These are phyloP conservation scores for Scedosporium dehoogii DNA, from an alignment of 2,329 filamentous ascomycete species.

Conservation along the genomic window DNA sequence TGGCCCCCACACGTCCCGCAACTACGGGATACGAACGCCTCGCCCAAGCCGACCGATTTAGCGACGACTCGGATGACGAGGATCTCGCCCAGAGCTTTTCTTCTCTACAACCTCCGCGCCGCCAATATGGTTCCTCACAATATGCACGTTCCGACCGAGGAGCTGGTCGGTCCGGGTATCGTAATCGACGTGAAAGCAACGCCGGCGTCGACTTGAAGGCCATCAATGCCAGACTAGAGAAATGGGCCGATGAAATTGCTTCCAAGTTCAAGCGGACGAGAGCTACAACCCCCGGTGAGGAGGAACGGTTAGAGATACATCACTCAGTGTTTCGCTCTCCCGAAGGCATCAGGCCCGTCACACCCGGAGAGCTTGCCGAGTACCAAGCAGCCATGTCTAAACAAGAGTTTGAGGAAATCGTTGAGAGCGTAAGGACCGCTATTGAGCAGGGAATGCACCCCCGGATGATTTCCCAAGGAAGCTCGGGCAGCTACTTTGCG, in stretches of 20 bases:
- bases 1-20: slow-evolving; percentile 59
- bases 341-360: slow-evolving; percentile 73
- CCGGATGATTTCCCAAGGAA: slow-evolving; percentile 92
- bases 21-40: slow-evolving; percentile 80
- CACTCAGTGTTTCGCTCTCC: slow-evolving; percentile 94
- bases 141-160: slow-evolving; percentile 32
- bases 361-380: slow-evolving; percentile 61
- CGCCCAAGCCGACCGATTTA: slow-evolving; percentile 68
- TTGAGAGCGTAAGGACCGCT: slow-evolving; percentile 81
- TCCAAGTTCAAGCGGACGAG: slow-evolving; percentile 87
- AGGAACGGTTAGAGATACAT: slow-evolving; percentile 78
- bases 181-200: slow-evolving; percentile 49
- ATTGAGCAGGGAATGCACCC: slow-evolving; percentile 89
- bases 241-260: slow-evolving; percentile 97
- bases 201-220: slow-evolving; percentile 95
- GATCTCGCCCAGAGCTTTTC: slow-evolving; percentile 42
- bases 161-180: not conserved
- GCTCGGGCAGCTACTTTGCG: slow-evolving; percentile 96
- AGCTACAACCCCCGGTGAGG: slow-evolving; percentile 61
- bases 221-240: slow-evolving; percentile 88
- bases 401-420: slow-evolving; percentile 74
- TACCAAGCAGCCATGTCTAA: slow-evolving; percentile 59
- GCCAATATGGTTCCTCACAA: slow-evolving; percentile 40
- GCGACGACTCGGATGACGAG: slow-evolving; percentile 60
- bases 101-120: slow-evolving; percentile 54